Percentiles rank a stretch among this genome's conserved stretches.
Conservation (phyloP, 306 rosid species). For the Coriaria nepalensis region DNA sequence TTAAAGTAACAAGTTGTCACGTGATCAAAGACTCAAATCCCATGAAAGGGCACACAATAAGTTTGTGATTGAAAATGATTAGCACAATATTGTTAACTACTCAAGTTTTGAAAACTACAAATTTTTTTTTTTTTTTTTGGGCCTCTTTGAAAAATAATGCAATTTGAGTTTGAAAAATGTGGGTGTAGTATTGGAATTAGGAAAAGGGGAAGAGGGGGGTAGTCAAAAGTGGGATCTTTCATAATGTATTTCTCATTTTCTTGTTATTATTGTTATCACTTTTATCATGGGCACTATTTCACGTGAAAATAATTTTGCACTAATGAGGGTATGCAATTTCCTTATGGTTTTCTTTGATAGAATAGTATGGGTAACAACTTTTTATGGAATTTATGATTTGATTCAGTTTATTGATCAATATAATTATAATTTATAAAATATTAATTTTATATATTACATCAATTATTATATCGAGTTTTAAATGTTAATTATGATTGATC, state of each 20-base stretch:
- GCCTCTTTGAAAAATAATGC: conserved; percentile 56
- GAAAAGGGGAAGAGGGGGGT: conserved; percentile 27
- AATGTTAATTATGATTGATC: no score
- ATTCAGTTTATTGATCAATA: no score
- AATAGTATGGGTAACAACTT: no score
- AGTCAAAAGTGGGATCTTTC: conserved; percentile 45
- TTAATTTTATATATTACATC: no score
- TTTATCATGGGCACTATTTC: no score
- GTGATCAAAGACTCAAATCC: conserved; percentile 44
- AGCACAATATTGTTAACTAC: conserved; percentile 26
- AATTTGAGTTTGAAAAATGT: conserved; percentile 54
- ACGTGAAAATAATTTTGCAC: no score
- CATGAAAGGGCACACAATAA: conserved; percentile 18
- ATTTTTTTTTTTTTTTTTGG: conserved; percentile 10
- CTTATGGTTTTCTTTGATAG: not conserved
- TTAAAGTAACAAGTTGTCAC: conserved; percentile 25
- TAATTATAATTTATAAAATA: no score
- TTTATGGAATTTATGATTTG: no score
- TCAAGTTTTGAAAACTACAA: conserved; percentile 42
- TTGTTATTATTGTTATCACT: not conserved
- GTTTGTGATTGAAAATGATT: conserved; percentile 58
- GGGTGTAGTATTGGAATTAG: conserved; percentile 58
- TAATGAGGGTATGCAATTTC: not conserved
- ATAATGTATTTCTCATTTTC: conserved; percentile 26
- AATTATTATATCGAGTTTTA: no score